Evolutionary conservation across 345 rosid species (phyloP), one percentile per base, ranked within the genome.

Genomic region (Brassica rapa): DNA sequence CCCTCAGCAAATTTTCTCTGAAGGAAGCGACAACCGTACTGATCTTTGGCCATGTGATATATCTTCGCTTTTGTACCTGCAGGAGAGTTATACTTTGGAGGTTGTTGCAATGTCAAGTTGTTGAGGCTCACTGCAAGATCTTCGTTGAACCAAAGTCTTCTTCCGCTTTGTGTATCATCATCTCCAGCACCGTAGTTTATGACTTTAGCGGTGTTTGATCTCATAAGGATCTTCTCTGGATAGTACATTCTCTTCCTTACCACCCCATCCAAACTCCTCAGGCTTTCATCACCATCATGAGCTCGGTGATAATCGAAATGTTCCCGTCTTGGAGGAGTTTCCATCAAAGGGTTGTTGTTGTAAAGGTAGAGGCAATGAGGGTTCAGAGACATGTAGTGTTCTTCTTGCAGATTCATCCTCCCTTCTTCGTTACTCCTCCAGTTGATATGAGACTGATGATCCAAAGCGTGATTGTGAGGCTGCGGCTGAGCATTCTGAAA

Each of bases 1-100:
- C 86, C 89, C 83, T 87, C 94, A 1, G 86, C 82, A 75, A 92
- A 83, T 76, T 80, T 90, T 72, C 81, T 86, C 81, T 92, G 94
- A 74, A 92, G 70, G 82, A 86, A 89, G 35, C 90, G 88, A 76
- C 97, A 88, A 11, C 97, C 97, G 35, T 88, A 83, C 73, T 92
- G 97, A 74, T 88, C 93, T 76, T 90, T 92, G 0, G 94, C 90
- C 89, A 92, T 80, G 76, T 79, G 82, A 77, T 82, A 86, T 75
- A 90, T 89, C 82, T 66, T 87, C 76, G 88, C 88, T 24, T 74
- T 84, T 19, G 80, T 83, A 70, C 88, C 97, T 70, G 87, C 91
- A 51, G 86, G 79, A 55, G 84, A 82, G 74, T 69, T 39, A 62
- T 80, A 90, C 76, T 84, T 87, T 75, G 66, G 86, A 85, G 85